Evolutionary conservation across 257 asterid species (phyloP), one percentile per base, ranked within the genome.

Genomic region (Scutellaria barbata): DNA sequence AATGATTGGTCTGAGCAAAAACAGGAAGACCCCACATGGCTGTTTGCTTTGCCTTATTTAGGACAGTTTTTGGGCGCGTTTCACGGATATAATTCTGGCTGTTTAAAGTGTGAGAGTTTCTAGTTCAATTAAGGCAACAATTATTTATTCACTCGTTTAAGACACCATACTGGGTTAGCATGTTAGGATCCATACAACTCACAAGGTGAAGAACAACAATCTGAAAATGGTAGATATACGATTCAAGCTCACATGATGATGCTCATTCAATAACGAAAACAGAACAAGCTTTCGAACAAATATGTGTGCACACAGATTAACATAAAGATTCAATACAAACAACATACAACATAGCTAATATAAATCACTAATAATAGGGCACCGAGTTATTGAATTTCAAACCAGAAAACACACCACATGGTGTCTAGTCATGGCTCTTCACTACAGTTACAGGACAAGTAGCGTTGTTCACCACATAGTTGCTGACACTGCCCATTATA

Each of bases 401-500:
- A 41, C 57, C 43, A 0, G 35, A 22, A 42, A 74, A 45, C 14
- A 10, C 14, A 12, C 14, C 16, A 10, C 14, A 12, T 12, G 10
- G 45, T 52, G n/a, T 71, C 69, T 77, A 86, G 62, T 82, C 85
- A 10, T 90, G 90, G 58, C 55, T 64, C 92, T 92, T 92, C 78
- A 92, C 97, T 13, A 92, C 95, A 0, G 98, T 92, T 39, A 92
- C 96, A 0, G 98, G 98, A 48, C 98, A 92, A 25, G 90, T 1
- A 42, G 97, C 96, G 16, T 87, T 85, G 74, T 82, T 87, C 86
- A 92, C 97, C 73, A 90, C 95, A 53, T 61, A 83, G 87, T 87
- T 92, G 82, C 98, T 90, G 3, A 90, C 98, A 59, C 97, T 92
- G 45, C 98, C 98, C 96, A 92, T 90, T 10, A 90, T 84, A 50